phyloP scores from a whole-genome alignment of 2,329 filamentous ascomycete species.

The Tricladium varicosporioides region DNA sequence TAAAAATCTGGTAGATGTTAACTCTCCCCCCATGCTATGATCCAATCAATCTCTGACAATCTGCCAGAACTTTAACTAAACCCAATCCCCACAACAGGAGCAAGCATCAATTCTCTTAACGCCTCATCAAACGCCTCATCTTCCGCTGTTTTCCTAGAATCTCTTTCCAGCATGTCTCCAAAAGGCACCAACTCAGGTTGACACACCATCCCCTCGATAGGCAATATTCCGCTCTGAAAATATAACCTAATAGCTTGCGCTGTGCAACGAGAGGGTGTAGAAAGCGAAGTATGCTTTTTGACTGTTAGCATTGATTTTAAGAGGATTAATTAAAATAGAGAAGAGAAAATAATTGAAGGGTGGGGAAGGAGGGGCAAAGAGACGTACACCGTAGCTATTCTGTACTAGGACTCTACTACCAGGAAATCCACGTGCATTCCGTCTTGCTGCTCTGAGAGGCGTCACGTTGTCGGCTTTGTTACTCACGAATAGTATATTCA shows the following conservation, averaged over 20 bases:
- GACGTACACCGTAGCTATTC: conserved; percentile 49
- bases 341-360: not conserved
- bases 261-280: conserved; percentile 37
- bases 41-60: too few relatives aligned
- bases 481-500: conserved; percentile 39
- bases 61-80: too few relatives aligned
- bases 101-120: too few relatives aligned
- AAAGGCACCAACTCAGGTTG: conserved; percentile 45
- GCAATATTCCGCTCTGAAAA: conserved; percentile 43
- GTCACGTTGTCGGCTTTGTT: conserved; percentile 38
- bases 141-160: too few relatives aligned
- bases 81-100: too few relatives aligned
- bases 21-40: too few relatives aligned
- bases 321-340: not conserved
- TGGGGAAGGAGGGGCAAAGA: not conserved
- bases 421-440: conserved; percentile 39
- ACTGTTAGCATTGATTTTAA: too few relatives aligned
- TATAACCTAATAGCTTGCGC: conserved; percentile 35
- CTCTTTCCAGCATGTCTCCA: not conserved
- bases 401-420: conserved; percentile 47
- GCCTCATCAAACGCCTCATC: too few relatives aligned
- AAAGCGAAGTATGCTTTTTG: conserved; percentile 43
- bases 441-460: conserved; percentile 33
- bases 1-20: too few relatives aligned
- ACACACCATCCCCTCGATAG: conserved; percentile 44